phyloP scores from a whole-genome alignment of 1,139 yeast genomes.

The Blastobotrys petasosporus region DNA sequence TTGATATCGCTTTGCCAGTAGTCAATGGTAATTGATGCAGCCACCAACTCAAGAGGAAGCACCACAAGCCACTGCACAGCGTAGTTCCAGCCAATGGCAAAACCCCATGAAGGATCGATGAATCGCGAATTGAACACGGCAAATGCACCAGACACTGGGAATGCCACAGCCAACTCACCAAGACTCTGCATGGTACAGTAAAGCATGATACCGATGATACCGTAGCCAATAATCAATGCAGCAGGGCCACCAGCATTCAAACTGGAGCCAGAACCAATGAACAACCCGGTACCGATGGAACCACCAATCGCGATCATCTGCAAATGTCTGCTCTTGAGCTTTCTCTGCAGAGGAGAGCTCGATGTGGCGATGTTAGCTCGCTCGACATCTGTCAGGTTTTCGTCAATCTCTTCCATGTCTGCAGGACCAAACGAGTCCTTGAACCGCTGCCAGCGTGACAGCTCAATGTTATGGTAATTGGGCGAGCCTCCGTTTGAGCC shows the following conservation, averaged over 20 bases:
- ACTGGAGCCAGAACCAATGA: slow-evolving; percentile 64
- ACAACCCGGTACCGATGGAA: slow-evolving; percentile 66
- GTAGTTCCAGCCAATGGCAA: slow-evolving; percentile 74
- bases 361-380: slow-evolving; percentile 17
- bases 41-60: slow-evolving; percentile 72
- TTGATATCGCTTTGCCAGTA: slow-evolving; percentile 59
- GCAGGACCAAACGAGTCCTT: slow-evolving; percentile 28
- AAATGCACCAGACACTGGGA: slow-evolving; percentile 70
- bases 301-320: slow-evolving; percentile 71
- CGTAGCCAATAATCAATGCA: slow-evolving; percentile 56
- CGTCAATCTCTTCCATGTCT: slow-evolving; percentile 30
- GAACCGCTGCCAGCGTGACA: slow-evolving; percentile 21
- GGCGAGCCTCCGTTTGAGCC: no score
- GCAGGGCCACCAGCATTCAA: slow-evolving; percentile 70
- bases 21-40: slow-evolving; percentile 65
- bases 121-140: slow-evolving; percentile 59
- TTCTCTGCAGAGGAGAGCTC: slow-evolving; percentile 33
- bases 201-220: slow-evolving; percentile 60
- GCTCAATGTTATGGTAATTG: not conserved
- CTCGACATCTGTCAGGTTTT: slow-evolving; percentile 19
- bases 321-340: slow-evolving; percentile 42
- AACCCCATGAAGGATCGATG: slow-evolving; percentile 72
- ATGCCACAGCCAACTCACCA: slow-evolving; percentile 68
- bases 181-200: slow-evolving; percentile 67
- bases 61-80: slow-evolving; percentile 75